Percentiles rank a stretch among this genome's conserved stretches.
Evolutionary conservation across 1,139 yeast genomes (phyloP).

Genomic region (Candida dubliniensis): DNA sequence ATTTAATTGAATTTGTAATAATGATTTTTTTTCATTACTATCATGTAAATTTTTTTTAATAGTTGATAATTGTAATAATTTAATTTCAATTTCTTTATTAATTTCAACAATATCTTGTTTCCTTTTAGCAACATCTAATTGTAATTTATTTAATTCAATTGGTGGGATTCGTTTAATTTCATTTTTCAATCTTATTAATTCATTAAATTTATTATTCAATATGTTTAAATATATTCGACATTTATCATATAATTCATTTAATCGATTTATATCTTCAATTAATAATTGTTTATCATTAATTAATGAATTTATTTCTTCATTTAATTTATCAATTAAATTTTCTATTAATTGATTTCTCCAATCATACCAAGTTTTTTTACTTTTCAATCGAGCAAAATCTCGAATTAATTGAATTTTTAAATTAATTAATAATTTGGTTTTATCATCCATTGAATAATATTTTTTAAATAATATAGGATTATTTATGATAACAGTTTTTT

Average conservation of each 20-base stretch:
- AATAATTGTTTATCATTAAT: conserved; percentile 27
- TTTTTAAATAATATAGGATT: conserved; percentile 52
- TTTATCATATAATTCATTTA: conserved; percentile 18
- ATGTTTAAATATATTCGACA: conserved; percentile 15
- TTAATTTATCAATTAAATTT: conserved; percentile 38
- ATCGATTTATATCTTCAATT: conserved; percentile 20
- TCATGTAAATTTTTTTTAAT: conserved; percentile 16
- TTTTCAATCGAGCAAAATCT: conserved; percentile 50
- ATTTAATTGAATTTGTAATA: conserved; percentile 22
- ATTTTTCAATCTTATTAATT: conserved; percentile 5
- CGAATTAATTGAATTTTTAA: conserved; percentile 46
- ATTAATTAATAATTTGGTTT: conserved; percentile 40
- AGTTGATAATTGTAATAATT: conserved; percentile 14
- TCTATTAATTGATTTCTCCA: conserved; percentile 53
- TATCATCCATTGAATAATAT: conserved; percentile 39
- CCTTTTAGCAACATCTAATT: neutral
- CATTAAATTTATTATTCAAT: conserved; percentile 24
- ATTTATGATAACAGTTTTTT: conserved; percentile 41
- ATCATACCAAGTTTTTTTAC: conserved; percentile 55
- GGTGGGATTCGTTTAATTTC: neutral
- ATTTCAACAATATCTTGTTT: conserved; percentile 1
- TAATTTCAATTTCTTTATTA: neutral
- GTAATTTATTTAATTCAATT: conserved; percentile 6
- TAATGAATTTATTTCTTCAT: conserved; percentile 27
- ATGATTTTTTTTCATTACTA: conserved; percentile 8